A percentile compares a stretch with the other conserved stretches of the same genome.
Conservation (phyloP, 1,284 basidiomycete species). For the Pseudozyma flocculosa region DNA sequence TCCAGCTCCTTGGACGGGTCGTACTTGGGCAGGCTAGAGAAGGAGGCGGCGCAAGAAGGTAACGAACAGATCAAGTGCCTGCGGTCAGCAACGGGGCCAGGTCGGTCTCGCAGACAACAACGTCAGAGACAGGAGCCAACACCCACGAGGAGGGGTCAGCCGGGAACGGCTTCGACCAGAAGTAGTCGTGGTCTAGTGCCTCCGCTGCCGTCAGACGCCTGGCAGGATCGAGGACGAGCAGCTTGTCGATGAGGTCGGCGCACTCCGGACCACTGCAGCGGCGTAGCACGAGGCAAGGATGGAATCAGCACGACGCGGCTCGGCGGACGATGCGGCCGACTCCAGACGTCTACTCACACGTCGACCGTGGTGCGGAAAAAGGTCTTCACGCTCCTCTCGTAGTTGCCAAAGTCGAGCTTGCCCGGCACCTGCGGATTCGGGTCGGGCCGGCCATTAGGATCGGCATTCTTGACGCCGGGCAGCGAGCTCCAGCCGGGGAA, state of each 20-base stretch:
- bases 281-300: neutral
- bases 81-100: too few relatives aligned
- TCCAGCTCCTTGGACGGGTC: slow-evolving; percentile 54
- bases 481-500: slow-evolving; percentile 75
- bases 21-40: slow-evolving; percentile 49
- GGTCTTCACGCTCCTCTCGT: slow-evolving; percentile 34
- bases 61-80: too few relatives aligned
- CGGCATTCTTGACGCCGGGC: slow-evolving; percentile 55
- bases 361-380: slow-evolving; percentile 36
- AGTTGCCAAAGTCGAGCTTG: slow-evolving; percentile 43
- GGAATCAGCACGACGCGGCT: too few relatives aligned
- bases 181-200: slow-evolving; percentile 54
- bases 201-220: slow-evolving; percentile 49
- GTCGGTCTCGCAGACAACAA: too few relatives aligned
- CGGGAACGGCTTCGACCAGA: slow-evolving; percentile 52
- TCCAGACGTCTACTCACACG: too few relatives aligned
- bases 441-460: slow-evolving; percentile 46
- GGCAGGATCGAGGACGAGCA: slow-evolving; percentile 51
- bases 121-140: too few relatives aligned
- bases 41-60: neutral
- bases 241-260: slow-evolving; percentile 52
- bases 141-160: slow-evolving; percentile 35
- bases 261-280: slow-evolving; percentile 20
- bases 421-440: slow-evolving; percentile 35
- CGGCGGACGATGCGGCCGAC: too few relatives aligned